Conservation (phyloP, 129 eudicot species). For the Rutidosis leptorrhynchoides region DNA sequence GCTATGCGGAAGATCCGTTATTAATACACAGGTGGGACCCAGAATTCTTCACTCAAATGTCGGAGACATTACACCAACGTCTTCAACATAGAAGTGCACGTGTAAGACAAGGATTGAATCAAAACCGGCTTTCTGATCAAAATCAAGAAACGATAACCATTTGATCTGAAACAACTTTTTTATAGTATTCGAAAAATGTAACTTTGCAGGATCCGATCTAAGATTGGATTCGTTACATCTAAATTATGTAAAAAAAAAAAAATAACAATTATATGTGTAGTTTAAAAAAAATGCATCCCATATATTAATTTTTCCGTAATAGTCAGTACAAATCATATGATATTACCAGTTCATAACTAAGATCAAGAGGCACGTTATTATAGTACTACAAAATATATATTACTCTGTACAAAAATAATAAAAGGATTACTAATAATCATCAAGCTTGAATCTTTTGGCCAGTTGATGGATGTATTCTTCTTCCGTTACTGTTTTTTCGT, state of each 20-base stretch:
- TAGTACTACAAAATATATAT: background rate
- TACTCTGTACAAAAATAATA: slow-evolving; percentile 2
- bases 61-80: too few species aligned
- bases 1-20: slow-evolving; percentile 81
- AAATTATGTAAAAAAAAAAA: slow-evolving; percentile 6
- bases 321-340: background rate
- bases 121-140: background rate
- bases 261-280: too few species aligned
- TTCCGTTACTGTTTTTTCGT: slow-evolving; percentile 20
- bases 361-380: slow-evolving; percentile 6
- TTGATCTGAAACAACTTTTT: too few species aligned
- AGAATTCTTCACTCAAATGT: slow-evolving; percentile 35
- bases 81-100: too few species aligned
- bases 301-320: background rate
- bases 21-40: slow-evolving; percentile 82
- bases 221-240: slow-evolving; percentile 21
- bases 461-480: slow-evolving; percentile 11
- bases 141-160: too few species aligned
- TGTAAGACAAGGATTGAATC: background rate
- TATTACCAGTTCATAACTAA: background rate
- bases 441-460: slow-evolving; percentile 30
- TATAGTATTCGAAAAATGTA: too few species aligned
- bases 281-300: background rate
- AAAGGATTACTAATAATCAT: background rate
- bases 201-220: slow-evolving; percentile 21